Evolutionary conservation across 1,139 yeast species (phyloP).

Genomic region (Zygosaccharomyces sapae): DNA sequence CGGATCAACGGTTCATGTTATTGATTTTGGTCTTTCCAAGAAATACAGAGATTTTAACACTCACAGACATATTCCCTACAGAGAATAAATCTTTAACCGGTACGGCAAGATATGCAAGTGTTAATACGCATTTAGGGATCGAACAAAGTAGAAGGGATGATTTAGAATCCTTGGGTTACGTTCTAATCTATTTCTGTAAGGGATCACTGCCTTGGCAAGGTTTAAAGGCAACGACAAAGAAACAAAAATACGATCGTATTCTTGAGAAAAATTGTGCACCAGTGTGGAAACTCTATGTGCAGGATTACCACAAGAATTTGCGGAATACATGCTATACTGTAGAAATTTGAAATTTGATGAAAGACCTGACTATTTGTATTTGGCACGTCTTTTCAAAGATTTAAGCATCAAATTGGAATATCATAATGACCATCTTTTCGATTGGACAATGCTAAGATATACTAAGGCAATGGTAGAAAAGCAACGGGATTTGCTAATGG

Average conservation of each 20-base stretch:
- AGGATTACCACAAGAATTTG: conserved; percentile 88
- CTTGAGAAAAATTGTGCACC: conserved; percentile 95
- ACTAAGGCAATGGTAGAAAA: conserved; percentile 48
- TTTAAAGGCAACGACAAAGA: conserved; percentile 90
- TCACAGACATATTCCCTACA: conserved; percentile 89
- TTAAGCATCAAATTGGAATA: conserved; percentile 84
- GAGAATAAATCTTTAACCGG: conserved; percentile 93
- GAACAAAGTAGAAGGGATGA: conserved; percentile 97
- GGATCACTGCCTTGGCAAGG: conserved; percentile 99
- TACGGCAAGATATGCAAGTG: conserved; percentile 95
- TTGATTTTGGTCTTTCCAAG: conserved; percentile 95
- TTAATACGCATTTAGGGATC: conserved; percentile 93
- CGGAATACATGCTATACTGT: conserved; percentile 82
- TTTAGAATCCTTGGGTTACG: conserved; percentile 91
- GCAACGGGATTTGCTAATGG: conserved; percentile 26
- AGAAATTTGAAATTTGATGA: conserved; percentile 91
- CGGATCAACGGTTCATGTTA: conserved; percentile 92
- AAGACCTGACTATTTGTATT: conserved; percentile 88
- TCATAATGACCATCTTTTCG: conserved; percentile 90
- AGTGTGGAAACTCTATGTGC: conserved; percentile 84
- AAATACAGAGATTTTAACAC: conserved; percentile 93
- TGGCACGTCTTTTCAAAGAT: conserved; percentile 87
- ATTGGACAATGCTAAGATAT: conserved; percentile 92
- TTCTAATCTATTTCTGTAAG: conserved; percentile 87
- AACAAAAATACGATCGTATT: conserved; percentile 94